A percentile compares a stretch with the other conserved stretches of the same genome.
Conservation (phyloP, 139 green algal species). For the Klebsormidium nitens region DNA sequence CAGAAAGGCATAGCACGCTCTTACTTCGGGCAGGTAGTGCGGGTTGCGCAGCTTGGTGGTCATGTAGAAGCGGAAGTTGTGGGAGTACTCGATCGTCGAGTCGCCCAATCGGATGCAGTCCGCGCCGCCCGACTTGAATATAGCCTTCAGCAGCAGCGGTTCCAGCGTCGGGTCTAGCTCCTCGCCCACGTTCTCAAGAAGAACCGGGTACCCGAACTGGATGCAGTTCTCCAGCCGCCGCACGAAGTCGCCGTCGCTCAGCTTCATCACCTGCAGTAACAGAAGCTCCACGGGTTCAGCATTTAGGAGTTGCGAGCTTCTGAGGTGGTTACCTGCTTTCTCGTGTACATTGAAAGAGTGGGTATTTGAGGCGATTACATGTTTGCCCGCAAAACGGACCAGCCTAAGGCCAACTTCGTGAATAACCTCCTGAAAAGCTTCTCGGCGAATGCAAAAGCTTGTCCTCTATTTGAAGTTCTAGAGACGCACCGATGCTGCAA, state of each 20-base stretch:
- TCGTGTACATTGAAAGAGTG: too few species aligned
- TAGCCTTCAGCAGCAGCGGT: slow-evolving; percentile 66
- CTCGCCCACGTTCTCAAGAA: slow-evolving; percentile 78
- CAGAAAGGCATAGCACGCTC: too few species aligned
- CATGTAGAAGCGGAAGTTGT: slow-evolving; percentile 80
- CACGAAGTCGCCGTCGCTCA: slow-evolving; percentile 67
- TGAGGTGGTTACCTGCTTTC: too few species aligned
- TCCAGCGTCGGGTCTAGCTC: slow-evolving; percentile 71
- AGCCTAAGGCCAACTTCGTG: too few species aligned
- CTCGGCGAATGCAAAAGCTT: too few species aligned
- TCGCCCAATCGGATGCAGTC: slow-evolving; percentile 67
- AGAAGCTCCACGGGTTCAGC: too few species aligned
- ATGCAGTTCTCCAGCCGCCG: slow-evolving; percentile 76
- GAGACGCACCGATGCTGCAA: too few species aligned
- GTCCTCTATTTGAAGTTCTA: too few species aligned
- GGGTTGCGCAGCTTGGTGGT: slow-evolving; percentile 83
- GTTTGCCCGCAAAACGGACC: too few species aligned
- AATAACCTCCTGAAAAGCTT: too few species aligned
- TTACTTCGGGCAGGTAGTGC: slow-evolving; percentile 68
- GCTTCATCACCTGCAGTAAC: slow-evolving; percentile 79
- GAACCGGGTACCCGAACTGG: slow-evolving; percentile 69
- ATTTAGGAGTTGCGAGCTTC: too few species aligned
- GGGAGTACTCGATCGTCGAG: slow-evolving; percentile 64
- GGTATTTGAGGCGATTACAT: too few species aligned
- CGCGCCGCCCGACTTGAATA: slow-evolving; percentile 64